Evolutionary conservation across 805 yeast genomes (phyloP), one percentile per base, ranked within the genome.

Genomic region (Candida dajiaensis): DNA sequence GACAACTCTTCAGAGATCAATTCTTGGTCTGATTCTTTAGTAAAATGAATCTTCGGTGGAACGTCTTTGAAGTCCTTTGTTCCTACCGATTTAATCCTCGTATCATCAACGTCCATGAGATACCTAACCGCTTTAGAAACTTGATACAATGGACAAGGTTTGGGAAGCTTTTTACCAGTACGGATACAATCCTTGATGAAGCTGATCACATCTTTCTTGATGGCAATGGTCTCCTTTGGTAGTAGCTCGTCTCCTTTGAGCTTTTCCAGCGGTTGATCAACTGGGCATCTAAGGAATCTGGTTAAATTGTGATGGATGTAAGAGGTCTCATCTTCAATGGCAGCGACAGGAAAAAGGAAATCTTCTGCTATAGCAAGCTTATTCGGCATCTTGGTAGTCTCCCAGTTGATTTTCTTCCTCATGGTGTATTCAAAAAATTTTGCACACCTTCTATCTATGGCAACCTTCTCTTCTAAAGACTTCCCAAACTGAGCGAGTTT

Each of bases 181-280:
- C 23, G 22, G 10, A 43, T 21, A 25, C 49, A 49, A 4, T 19
- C 29, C n/a, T 46, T 49, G 11, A 52, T 41, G 25, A 42, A 52
- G 4, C 26, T 29, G 2, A 45, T 42, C 12, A 47, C 38, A 11
- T 54, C 55, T 26, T 42, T 50, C n/a, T 44, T 49, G 8, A 54
- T 43, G 4, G 40, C 21, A 3, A 55, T 29, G 1, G 50, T 26
- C 28, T 55, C 59, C 29, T 43, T 55, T 6, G 51, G 53, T 8
- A 53, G 2, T 15, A 51, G 6, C 1, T 42, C 42, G 4, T 22
- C 20, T 20, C 41, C 42, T 29, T 20, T 20, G 7, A 21, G 22
- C 7, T 28, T 21, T 20, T 13, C 20, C 3, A 16, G 11, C 4
- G 18, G 36, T 4, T 9, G 12, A 16, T 33, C 36, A 11, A 33